These are phyloP conservation scores for Salvia rosmarinus DNA, from an alignment of 257 asterid species.

Conservation along the genomic window DNA sequence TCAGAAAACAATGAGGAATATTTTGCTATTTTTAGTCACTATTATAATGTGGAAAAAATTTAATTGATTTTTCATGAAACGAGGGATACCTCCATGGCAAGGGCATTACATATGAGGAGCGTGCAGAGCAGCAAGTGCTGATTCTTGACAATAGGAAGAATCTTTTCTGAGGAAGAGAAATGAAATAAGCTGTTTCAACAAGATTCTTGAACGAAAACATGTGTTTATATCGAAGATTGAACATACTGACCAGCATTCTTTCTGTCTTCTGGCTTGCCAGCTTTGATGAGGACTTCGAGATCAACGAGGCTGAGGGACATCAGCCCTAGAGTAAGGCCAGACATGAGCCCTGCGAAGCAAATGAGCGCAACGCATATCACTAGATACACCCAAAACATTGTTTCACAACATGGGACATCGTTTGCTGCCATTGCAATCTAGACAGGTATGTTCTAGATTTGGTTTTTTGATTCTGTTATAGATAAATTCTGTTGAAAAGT, in stretches of 20 bases:
- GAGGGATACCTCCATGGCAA: constrained; percentile 82
- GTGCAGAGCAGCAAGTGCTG: constrained; percentile 87
- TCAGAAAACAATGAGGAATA: neutral
- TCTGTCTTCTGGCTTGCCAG: constrained; percentile 72
- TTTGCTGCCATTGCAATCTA: constrained; percentile 72
- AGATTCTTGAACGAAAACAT: neutral
- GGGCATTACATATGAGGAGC: constrained; percentile 78
- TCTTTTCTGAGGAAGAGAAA: constrained; percentile 56
- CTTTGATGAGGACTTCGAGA: constrained; percentile 77
- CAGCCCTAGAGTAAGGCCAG: constrained; percentile 89
- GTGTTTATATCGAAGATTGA: neutral
- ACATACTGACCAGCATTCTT: constrained; percentile 62
- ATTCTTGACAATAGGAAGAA: constrained; percentile 81
- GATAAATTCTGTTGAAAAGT: constrained; percentile 14
- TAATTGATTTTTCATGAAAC: neutral
- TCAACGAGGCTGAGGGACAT: constrained; percentile 93
- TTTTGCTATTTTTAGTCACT: neutral
- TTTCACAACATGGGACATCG: constrained; percentile 90
- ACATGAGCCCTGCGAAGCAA: constrained; percentile 89
- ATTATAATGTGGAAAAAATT: neutral
- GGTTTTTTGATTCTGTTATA: constrained; percentile 3
- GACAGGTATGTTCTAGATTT: constrained; percentile 17
- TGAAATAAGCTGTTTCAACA: neutral
- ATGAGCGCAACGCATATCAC: constrained; percentile 60
- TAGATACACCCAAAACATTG: constrained; percentile 84